Evolutionary conservation across 257 asterid genomes (phyloP), one percentile per base, ranked within the genome.

Genomic region (Jacaranda mimosifolia): DNA sequence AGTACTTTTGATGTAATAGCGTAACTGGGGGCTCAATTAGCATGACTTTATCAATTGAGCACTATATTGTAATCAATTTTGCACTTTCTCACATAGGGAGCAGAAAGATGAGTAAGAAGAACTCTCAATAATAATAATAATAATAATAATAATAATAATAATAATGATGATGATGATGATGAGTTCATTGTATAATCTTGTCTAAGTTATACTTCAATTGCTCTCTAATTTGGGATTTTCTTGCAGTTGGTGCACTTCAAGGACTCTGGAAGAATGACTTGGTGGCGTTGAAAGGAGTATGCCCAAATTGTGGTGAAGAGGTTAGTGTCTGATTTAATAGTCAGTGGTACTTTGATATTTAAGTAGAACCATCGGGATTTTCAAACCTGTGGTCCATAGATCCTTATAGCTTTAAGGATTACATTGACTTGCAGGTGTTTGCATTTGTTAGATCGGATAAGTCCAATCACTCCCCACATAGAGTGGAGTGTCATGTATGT

Each of bases 221-320:
- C 17, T 71, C 73, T 76, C 62, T 87, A 75, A 88, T 83, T 77
- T n/a, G 66, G 68, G 42, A 74, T 64, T 80, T 77, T 57, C 62
- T 72, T 77, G 70, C 86, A 96, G 97, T 90, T 85, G 96, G 97
- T 79, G 97, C 96, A 70, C 91, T 96, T 79, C 85, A 81, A 82
- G 96, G 94, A 80, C 96, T 96, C 65, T 89, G 97, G 97, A 88
- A 87, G 82, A 91, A 91, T 79, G 90, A 93, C 83, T 83, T 91
- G 92, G 98, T 93, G 73, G 98, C 98, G 3, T 75, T 96, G 75
- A 96, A 91, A 86, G 99, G 99, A 53, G 86, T 81, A 26, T 96
- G 99, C 83, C 99, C 99, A 3, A 91, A 91, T 89, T 96, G 99
- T 48, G 94, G 98, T 15, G 98, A 96, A 83, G 96, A 96, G 97